Conservation (phyloP, 2,329 filamentous ascomycete species). For the Bipolaris sorokiniana region DNA sequence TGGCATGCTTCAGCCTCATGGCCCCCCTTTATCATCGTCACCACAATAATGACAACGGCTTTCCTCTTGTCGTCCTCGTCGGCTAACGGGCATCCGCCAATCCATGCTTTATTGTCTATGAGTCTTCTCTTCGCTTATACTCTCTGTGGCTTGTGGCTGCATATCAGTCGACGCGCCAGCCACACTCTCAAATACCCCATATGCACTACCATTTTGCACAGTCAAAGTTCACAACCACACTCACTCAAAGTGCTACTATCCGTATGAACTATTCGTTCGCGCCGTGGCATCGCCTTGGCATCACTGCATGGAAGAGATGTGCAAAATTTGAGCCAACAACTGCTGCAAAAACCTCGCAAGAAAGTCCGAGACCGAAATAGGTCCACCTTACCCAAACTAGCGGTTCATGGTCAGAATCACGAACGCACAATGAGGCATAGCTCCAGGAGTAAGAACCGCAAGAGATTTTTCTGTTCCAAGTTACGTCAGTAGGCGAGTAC, state of each 20-base stretch:
- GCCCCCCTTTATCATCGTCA: not conserved
- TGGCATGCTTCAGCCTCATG: constrained; percentile 12
- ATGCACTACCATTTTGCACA: not conserved
- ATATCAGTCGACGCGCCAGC: not conserved
- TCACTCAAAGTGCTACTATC: not conserved
- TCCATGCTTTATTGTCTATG: constrained; percentile 4
- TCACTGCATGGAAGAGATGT: not conserved
- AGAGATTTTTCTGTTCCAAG: not conserved
- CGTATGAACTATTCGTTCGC: not conserved
- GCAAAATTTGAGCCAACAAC: not conserved
- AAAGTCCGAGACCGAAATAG: not conserved
- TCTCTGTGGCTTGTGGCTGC: not conserved
- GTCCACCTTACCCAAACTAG: not conserved
- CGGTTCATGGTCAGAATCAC: not conserved
- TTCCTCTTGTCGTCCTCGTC: constrained; percentile 1
- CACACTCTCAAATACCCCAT: not conserved
- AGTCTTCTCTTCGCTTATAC: not conserved
- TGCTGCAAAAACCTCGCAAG: not conserved
- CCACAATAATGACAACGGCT: constrained; percentile 4
- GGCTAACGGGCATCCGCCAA: not conserved
- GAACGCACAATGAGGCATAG: not conserved
- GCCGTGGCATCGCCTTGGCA: not conserved
- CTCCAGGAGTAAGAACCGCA: not conserved
- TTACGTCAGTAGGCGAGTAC: not conserved
- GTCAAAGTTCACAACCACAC: not conserved